phyloP scores from a whole-genome alignment of 192 early-diverging fungal species.

The Bifiguratus adelaidae region DNA sequence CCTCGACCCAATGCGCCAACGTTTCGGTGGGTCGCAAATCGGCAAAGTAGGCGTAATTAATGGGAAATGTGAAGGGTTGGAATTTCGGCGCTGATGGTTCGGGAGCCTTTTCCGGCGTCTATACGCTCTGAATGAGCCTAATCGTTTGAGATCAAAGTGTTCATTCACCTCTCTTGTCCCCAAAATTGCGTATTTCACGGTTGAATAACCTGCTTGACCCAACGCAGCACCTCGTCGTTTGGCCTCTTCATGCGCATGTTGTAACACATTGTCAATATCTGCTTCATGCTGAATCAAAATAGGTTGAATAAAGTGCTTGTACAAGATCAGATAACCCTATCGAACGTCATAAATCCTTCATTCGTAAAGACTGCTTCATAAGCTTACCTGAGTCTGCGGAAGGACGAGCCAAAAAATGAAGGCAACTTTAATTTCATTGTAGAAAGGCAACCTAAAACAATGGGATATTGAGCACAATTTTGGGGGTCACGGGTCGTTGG shows the following conservation, averaged over 20 bases:
- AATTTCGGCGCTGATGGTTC: too few species aligned
- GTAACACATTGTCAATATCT: constrained; percentile 7
- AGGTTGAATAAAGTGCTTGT: constrained; percentile 5
- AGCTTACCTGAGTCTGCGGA: constrained; percentile 9
- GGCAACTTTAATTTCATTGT: constrained; percentile 10
- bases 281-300: constrained; percentile 5
- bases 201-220: background rate
- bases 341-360: background rate
- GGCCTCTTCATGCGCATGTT: constrained; percentile 6
- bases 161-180: too few species aligned
- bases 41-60: too few species aligned
- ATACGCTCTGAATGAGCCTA: too few species aligned
- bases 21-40: too few species aligned
- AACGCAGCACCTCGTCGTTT: background rate
- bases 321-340: constrained; percentile 2
- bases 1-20: too few species aligned
- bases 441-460: constrained; percentile 11
- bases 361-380: background rate
- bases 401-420: constrained; percentile 14
- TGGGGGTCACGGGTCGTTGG: background rate
- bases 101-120: too few species aligned
- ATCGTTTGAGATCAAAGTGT: too few species aligned
- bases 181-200: background rate
- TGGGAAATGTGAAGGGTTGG: too few species aligned
- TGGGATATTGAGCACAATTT: background rate